A percentile compares a stretch with the other conserved stretches of the same genome.
phyloP scores from a whole-genome alignment of 2,329 filamentous ascomycete genomes.

The Colletotrichum chrysophilum region DNA sequence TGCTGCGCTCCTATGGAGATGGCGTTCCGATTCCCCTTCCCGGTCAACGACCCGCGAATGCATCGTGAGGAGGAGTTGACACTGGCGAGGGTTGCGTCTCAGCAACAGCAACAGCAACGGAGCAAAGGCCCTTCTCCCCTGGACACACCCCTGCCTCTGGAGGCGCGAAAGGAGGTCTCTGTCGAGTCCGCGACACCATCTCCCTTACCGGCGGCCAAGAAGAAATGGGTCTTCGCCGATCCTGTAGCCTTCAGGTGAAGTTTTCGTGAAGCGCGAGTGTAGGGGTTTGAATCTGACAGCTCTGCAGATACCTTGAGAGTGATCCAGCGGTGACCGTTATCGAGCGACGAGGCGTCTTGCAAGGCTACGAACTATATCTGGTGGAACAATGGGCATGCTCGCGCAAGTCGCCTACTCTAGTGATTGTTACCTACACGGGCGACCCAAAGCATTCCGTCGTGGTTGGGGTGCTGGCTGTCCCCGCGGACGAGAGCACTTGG shows the following conservation, averaged over 20 bases:
- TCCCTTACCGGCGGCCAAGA: conserved; percentile 35
- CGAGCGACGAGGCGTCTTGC: conserved; percentile 71
- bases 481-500: conserved; percentile 80
- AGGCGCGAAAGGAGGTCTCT: conserved; percentile 14
- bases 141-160: conserved; percentile 12
- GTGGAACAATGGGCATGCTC: conserved; percentile 99
- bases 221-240: conserved; percentile 62
- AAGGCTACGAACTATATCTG: conserved; percentile 90
- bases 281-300: neutral
- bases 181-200: conserved; percentile 15
- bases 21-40: conserved; percentile 42
- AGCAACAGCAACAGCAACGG: conserved; percentile 23
- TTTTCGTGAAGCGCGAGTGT: neutral
- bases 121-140: conserved; percentile 23
- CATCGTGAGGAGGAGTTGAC: conserved; percentile 44
- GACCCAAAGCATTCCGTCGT: conserved; percentile 79
- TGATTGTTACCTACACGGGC: conserved; percentile 93
- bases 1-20: conserved; percentile 29
- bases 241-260: conserved; percentile 57
- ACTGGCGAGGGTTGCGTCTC: conserved; percentile 34
- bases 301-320: conserved; percentile 77
- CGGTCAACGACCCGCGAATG: conserved; percentile 32
- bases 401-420: conserved; percentile 84
- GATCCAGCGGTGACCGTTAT: conserved; percentile 79
- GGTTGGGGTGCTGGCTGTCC: conserved; percentile 82